These are phyloP conservation scores for Earliella scabrosa DNA, from an alignment of 1,284 basidiomycete genomes.

Conservation along the genomic window DNA sequence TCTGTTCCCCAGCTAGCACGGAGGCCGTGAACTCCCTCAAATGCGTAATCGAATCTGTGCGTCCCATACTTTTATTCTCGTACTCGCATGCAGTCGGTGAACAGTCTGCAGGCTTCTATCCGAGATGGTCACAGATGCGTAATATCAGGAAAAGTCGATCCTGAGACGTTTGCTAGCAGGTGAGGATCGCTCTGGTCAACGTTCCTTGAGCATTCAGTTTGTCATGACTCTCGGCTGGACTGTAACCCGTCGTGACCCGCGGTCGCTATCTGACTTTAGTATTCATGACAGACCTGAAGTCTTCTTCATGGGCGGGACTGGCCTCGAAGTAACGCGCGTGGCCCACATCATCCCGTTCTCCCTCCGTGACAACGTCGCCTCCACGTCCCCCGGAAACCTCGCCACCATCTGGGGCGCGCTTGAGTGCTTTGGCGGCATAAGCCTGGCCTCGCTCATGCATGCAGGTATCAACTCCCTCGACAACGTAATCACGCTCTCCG, in stretches of 20 bases:
- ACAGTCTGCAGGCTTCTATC: conserved; percentile 3
- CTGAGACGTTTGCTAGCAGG: conserved; percentile 18
- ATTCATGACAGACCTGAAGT: not conserved
- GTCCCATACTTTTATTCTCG: too few species aligned
- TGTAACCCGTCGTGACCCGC: not conserved
- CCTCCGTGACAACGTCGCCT: conserved; percentile 12
- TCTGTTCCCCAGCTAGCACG: conserved; percentile 13
- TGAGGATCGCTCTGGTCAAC: conserved; percentile 7
- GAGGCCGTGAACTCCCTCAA: conserved; percentile 16
- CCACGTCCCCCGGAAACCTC: conserved; percentile 15
- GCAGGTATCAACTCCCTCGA: conserved; percentile 20
- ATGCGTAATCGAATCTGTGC: conserved; percentile 10
- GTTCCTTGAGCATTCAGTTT: too few species aligned
- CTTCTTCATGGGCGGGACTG: conserved; percentile 2
- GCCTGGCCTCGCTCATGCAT: conserved; percentile 20
- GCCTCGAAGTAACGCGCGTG: conserved; percentile 19
- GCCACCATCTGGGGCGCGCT: conserved; percentile 22
- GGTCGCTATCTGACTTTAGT: not conserved
- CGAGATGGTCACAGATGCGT: conserved; percentile 18
- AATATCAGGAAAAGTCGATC: conserved; percentile 19
- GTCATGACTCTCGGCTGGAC: too few species aligned
- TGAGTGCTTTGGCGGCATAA: conserved; percentile 19
- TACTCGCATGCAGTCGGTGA: too few species aligned
- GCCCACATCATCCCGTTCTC: conserved; percentile 24
- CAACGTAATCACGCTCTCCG: conserved; percentile 24